Evolutionary conservation across 305 asterid genomes (phyloP).

Genomic region (Plantago coronopus): DNA sequence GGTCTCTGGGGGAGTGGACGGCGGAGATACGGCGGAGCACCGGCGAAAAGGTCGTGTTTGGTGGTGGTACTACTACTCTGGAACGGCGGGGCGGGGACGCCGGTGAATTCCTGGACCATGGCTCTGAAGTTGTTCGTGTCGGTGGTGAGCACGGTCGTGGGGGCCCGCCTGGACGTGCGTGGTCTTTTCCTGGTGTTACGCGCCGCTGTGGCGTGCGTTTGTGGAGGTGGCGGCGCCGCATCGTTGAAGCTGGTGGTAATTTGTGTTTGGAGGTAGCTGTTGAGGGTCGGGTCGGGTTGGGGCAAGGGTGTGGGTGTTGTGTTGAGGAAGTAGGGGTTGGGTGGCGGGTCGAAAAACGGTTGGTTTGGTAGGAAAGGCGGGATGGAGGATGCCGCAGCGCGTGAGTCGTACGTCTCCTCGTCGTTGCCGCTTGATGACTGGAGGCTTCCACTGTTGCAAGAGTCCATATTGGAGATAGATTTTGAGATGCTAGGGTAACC

Average conservation of each 20-base stretch:
- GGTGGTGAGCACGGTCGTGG: constrained; percentile 83
- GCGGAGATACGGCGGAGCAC: constrained; percentile 41
- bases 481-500: no score
- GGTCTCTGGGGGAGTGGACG: constrained; percentile 51
- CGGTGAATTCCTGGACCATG: constrained; percentile 92
- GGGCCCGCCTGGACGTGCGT: constrained; percentile 80
- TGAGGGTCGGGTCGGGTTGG: constrained; percentile 15
- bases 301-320: constrained; percentile 33
- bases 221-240: constrained; percentile 1
- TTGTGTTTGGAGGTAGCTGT: constrained; percentile 35
- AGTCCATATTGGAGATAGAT: constrained; percentile 40
- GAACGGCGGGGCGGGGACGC: constrained; percentile 78
- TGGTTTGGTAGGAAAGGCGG: constrained; percentile 16
- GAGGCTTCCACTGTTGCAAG: constrained; percentile 57
- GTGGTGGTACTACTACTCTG: constrained; percentile 22
- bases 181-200: constrained; percentile 72
- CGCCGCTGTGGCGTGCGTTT: constrained; percentile 27
- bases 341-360: constrained; percentile 33
- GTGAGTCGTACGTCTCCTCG: constrained; percentile 59
- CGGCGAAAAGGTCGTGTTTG: constrained; percentile 21
- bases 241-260: constrained; percentile 12
- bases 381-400: constrained; percentile 37
- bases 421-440: constrained; percentile 69
- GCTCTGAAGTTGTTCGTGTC: constrained; percentile 78
- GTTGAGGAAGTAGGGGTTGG: constrained; percentile 31